Evolutionary conservation across 352 stramenopile species (phyloP).

Genomic region (Pythium apleroticum): DNA sequence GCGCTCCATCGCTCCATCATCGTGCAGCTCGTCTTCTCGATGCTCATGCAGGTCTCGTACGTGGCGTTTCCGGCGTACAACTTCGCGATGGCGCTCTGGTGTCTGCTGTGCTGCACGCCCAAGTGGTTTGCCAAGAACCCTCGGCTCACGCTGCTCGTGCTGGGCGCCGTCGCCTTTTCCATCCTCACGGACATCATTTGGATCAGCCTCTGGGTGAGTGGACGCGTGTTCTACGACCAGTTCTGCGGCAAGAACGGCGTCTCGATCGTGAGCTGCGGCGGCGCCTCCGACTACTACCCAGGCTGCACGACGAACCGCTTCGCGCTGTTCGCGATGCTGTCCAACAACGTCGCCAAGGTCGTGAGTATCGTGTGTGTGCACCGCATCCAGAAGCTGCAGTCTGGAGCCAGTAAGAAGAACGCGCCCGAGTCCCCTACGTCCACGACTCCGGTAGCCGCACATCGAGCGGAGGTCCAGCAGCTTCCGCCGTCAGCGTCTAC

Average conservation of each 20-base stretch:
- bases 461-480: neutral
- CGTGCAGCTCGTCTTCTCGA: constrained; percentile 51
- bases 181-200: constrained; percentile 74
- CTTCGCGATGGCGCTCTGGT: constrained; percentile 73
- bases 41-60: constrained; percentile 82
- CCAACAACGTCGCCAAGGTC: constrained; percentile 59
- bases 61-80: constrained; percentile 83
- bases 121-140: constrained; percentile 50
- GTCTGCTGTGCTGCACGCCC: constrained; percentile 51
- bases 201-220: constrained; percentile 74
- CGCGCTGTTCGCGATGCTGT: constrained; percentile 53
- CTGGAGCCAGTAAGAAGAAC: constrained; percentile 14
- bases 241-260: constrained; percentile 59
- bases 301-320: constrained; percentile 78
- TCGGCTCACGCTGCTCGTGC: constrained; percentile 48
- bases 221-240: constrained; percentile 73
- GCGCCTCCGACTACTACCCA: constrained; percentile 55
- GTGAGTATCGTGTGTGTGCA: constrained; percentile 41
- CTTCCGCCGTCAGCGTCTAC: neutral
- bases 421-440: neutral
- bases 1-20: constrained; percentile 37
- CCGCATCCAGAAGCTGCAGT: constrained; percentile 44
- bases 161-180: constrained; percentile 49
- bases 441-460: neutral
- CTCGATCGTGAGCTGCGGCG: constrained; percentile 67